Evolutionary conservation across 192 early-diverging fungal genomes (phyloP), one percentile per base, ranked within the genome.

Genomic region (Radiomyces spectabilis): DNA sequence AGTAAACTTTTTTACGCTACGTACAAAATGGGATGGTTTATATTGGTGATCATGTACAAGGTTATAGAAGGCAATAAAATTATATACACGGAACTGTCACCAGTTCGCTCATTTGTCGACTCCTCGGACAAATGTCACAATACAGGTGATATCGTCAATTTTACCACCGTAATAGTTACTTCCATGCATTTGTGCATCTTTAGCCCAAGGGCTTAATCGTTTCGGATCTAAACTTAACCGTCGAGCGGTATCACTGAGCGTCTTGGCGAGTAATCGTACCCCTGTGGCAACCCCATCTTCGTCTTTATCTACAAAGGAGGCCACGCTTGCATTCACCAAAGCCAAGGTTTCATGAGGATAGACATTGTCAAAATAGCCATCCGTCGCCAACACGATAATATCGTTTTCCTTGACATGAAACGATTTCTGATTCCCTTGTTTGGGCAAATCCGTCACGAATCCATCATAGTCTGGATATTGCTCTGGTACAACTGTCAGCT

Each of bases 321-420:
- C 24, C 55, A 41, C 46, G 29, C 74, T 68, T 7, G 51, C 37
- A 55, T 80, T 72, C 6, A 80, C 73, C 22, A 80, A 40, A 18
- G 65, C 58, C 7, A 77, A 56, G 5, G 78, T 72, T 42, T 80
- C 78, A 19, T 70, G 47, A 12, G 68, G 53, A 51, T 65, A 80
- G 0, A 80, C 75, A 71, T 80, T 80, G 48, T 80, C 78, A 63
- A 74, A 80, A 45, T 75, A 80, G 7, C 78, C 78, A 48, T 80
- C 78, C 2, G 78, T 80, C 21, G 73, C 78, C 35, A 80, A 31
- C 4, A 80, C 49, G 34, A 80, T 77, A 31, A 80, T 60, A 39
- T 80, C 78, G n/a, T 71, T 71, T 57, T 80, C 71, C 39, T 77
- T 73, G 15, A 80, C 44, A 19, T 69, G 66, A 47, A 75, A 74